A percentile compares a stretch with the other conserved stretches of the same genome.
Evolutionary conservation across 495 filamentous ascomycete species (phyloP).

Genomic region (Parachaetomium inaequale): DNA sequence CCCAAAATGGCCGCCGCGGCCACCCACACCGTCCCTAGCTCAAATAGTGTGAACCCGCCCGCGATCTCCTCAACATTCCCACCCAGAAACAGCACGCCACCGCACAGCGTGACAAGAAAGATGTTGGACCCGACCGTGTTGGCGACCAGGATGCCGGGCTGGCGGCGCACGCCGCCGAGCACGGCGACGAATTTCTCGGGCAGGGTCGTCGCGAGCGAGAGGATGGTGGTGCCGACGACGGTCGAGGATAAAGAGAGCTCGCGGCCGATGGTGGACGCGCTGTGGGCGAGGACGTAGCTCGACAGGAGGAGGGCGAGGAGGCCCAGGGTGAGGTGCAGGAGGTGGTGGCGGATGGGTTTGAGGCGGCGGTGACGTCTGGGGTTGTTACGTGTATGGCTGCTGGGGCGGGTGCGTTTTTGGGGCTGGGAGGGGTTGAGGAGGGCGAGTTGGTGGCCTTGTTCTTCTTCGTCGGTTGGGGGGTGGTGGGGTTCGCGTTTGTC

Average conservation of each 20-base stretch:
- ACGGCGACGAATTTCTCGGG: constrained; percentile 53
- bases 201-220: constrained; percentile 55
- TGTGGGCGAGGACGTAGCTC: constrained; percentile 47
- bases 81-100: background rate
- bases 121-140: constrained; percentile 54
- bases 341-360: constrained; percentile 29
- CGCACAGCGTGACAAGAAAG: constrained; percentile 51
- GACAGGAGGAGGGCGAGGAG: constrained; percentile 38
- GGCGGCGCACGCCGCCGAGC: constrained; percentile 43
- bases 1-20: background rate
- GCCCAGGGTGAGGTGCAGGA: constrained; percentile 38
- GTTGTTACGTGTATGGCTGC: no score
- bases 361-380: background rate
- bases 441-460: background rate
- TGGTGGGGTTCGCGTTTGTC: background rate
- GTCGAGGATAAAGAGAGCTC: constrained; percentile 43
- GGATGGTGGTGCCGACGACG: constrained; percentile 51
- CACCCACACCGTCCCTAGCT: background rate
- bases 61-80: background rate
- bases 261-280: constrained; percentile 37
- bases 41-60: background rate
- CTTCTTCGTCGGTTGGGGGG: constrained; percentile 19
- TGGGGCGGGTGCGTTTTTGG: no score
- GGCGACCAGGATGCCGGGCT: constrained; percentile 51
- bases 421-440: background rate